Conservation (phyloP, 768 basidiomycete species). For the Melanogaster broomeanus region DNA sequence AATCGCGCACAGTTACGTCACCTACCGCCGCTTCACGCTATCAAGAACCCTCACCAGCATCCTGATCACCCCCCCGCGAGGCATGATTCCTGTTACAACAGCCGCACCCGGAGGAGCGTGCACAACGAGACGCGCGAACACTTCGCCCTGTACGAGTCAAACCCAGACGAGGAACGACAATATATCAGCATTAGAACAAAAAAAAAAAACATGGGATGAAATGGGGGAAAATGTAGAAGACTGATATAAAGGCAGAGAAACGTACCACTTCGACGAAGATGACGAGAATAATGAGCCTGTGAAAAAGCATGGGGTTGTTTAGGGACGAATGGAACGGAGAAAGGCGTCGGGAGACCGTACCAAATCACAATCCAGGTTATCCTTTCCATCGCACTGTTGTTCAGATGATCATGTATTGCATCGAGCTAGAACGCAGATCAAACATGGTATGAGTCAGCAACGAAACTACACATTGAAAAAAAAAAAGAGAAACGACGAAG, state of each 20-base stretch:
- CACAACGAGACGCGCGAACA: constrained; percentile 73
- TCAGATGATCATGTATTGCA: constrained; percentile 91
- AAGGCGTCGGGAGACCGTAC: constrained; percentile 46
- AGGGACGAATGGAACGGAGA: constrained; percentile 36
- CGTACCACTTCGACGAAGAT: constrained; percentile 84
- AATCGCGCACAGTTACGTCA: no score
- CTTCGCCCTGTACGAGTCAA: constrained; percentile 60
- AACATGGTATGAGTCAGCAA: background rate
- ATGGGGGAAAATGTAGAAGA: no score
- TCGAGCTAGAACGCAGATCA: constrained; percentile 57
- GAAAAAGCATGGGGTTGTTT: constrained; percentile 17
- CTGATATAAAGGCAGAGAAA: no score
- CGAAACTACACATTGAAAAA: background rate
- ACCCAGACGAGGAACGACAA: no score
- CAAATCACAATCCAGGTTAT: constrained; percentile 84
- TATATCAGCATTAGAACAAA: background rate
- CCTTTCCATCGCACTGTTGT: constrained; percentile 85
- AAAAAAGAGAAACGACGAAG: background rate
- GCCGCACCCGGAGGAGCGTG: constrained; percentile 35
- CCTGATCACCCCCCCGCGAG: constrained; percentile 25
- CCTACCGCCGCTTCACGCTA: constrained; percentile 9
- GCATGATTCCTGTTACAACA: constrained; percentile 17
- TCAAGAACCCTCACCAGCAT: constrained; percentile 20
- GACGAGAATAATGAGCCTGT: constrained; percentile 88
- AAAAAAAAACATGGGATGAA: no score